phyloP scores from a whole-genome alignment of 2,329 filamentous ascomycete genomes.

The Fusarium transvaalense region DNA sequence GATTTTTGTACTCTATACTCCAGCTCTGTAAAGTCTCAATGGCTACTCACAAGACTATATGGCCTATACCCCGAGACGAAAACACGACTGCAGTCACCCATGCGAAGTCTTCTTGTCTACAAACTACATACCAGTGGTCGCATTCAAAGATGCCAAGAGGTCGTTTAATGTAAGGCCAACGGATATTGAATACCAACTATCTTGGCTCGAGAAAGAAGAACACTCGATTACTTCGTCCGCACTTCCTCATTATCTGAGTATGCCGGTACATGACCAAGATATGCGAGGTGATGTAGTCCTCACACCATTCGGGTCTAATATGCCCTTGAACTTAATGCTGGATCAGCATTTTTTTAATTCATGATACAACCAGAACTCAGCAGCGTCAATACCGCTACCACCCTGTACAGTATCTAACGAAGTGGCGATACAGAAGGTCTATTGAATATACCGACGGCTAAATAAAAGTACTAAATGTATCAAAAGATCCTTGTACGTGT shows the following conservation, averaged over 20 bases:
- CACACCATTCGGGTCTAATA: too few relatives aligned
- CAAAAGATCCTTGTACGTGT: not conserved
- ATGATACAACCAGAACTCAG: not conserved
- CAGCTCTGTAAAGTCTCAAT: too few relatives aligned
- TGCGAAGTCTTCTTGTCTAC: too few relatives aligned
- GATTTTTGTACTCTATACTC: accelerated
- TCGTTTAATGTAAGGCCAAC: not conserved
- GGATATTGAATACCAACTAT: not conserved
- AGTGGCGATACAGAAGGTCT: too few relatives aligned
- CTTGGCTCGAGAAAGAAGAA: not conserved
- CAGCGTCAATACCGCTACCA: not conserved
- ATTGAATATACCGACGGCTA: accelerated
- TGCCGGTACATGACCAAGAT: not conserved
- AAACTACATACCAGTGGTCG: too few relatives aligned
- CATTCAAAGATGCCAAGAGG: too few relatives aligned
- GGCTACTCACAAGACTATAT: too few relatives aligned
- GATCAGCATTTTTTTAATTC: not conserved
- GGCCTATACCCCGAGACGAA: too few relatives aligned
- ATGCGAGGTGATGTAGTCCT: not conserved
- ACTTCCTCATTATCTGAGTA: not conserved
- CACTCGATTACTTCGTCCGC: not conserved
- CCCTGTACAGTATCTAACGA: not conserved
- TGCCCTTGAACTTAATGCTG: not conserved
- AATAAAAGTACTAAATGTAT: too few relatives aligned
- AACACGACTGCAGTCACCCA: too few relatives aligned